Evolutionary conservation across 1,139 yeast genomes (phyloP).

Genomic region (Ashbya aceris): DNA sequence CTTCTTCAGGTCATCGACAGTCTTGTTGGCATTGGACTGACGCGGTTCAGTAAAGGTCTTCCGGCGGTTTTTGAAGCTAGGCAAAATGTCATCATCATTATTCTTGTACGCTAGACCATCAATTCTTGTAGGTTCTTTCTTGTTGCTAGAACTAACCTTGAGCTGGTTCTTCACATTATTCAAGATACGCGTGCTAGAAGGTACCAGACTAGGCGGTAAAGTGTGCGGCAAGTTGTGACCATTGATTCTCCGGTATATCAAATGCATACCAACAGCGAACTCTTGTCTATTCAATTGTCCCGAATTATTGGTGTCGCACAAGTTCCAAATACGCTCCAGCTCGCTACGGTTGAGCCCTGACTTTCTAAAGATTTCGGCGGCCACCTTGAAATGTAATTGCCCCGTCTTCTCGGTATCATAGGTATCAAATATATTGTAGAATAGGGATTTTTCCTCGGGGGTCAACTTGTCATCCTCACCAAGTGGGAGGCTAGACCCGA

Average conservation of each 20-base stretch:
- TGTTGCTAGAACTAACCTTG: conserved; percentile 31
- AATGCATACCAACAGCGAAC: conserved; percentile 77
- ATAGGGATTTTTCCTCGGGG: conserved; percentile 75
- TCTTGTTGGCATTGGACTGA: conserved; percentile 9
- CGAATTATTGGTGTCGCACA: conserved; percentile 59
- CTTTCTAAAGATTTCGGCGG: conserved; percentile 80
- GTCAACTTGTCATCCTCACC: conserved; percentile 54
- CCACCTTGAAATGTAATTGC: conserved; percentile 66
- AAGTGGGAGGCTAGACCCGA: conserved; percentile 30
- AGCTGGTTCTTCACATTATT: conserved; percentile 51
- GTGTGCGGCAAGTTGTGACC: conserved; percentile 65
- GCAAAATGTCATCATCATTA: conserved; percentile 35
- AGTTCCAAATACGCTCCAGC: conserved; percentile 83
- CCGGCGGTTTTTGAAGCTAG: conserved; percentile 29
- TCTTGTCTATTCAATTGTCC: conserved; percentile 71
- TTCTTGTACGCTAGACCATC: conserved; percentile 31
- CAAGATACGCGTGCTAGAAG: conserved; percentile 65
- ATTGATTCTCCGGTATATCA: conserved; percentile 64
- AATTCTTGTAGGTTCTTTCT: conserved; percentile 13
- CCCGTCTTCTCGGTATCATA: conserved; percentile 74
- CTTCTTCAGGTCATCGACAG: conserved; percentile 43
- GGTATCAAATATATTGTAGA: conserved; percentile 79
- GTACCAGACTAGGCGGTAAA: conserved; percentile 65
- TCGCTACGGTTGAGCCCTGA: conserved; percentile 82
- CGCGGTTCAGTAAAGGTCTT: conserved; percentile 17